Percentiles rank a stretch among this genome's conserved stretches.
phyloP scores from a whole-genome alignment of 208 protist genomes.

The Novymonas esmeraldas region DNA sequence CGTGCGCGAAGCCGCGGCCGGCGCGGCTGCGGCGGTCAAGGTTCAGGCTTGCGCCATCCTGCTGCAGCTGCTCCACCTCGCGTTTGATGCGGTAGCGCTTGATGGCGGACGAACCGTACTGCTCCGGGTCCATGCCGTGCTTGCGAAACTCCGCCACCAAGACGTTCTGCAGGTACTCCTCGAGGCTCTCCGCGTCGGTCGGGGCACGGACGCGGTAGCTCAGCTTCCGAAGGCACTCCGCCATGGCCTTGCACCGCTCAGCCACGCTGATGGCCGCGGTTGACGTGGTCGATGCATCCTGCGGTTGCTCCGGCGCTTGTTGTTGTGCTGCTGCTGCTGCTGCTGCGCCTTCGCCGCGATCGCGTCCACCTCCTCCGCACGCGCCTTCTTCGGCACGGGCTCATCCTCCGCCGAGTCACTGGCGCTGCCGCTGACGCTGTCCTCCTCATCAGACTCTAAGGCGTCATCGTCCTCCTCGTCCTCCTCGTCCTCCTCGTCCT shows the following conservation, averaged over 20 bases:
- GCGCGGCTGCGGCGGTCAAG: slow-evolving; percentile 67
- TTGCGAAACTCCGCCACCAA: slow-evolving; percentile 71
- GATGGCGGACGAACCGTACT: slow-evolving; percentile 60
- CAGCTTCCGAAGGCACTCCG: slow-evolving; percentile 66
- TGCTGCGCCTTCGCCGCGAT: slow-evolving; percentile 2
- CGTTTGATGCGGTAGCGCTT: slow-evolving; percentile 64
- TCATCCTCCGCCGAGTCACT: slow-evolving; percentile 32
- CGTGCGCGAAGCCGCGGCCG: slow-evolving; percentile 55
- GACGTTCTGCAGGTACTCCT: slow-evolving; percentile 66
- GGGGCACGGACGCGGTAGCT: slow-evolving; percentile 59
- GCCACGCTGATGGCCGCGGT: slow-evolving; percentile 24
- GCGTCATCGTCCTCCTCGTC: slow-evolving; percentile 28
- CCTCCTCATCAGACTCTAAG: slow-evolving; percentile 15
- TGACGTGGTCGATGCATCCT: neutral
- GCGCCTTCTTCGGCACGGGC: slow-evolving; percentile 49
- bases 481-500: slow-evolving; percentile 14
- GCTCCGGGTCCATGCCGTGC: slow-evolving; percentile 68
- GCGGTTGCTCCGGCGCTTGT: neutral
- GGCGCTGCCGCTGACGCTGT: too few relatives aligned
- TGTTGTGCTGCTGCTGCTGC: neutral
- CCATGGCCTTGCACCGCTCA: slow-evolving; percentile 79
- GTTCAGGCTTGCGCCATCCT: slow-evolving; percentile 66
- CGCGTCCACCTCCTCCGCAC: slow-evolving; percentile 34
- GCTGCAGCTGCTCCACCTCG: slow-evolving; percentile 80
- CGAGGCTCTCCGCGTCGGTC: slow-evolving; percentile 47